phyloP scores from a whole-genome alignment of 305 asterid genomes.

The Fraxinus platypoda region DNA sequence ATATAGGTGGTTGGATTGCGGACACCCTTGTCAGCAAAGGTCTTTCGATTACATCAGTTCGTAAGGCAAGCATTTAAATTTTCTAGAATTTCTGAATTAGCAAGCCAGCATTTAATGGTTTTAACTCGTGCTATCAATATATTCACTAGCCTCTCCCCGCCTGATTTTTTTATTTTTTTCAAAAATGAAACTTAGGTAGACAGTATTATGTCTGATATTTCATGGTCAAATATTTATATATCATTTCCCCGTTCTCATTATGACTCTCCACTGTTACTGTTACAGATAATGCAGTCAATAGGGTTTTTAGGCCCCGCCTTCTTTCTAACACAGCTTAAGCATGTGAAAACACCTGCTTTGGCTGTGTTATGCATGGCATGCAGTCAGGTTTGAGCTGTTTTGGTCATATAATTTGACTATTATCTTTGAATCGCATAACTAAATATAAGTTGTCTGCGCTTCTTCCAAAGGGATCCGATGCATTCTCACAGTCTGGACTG shows the following conservation, averaged over 20 bases:
- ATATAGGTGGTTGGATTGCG: slow-evolving; percentile 63
- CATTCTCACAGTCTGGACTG: slow-evolving; percentile 96
- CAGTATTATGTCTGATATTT: slow-evolving; percentile 10
- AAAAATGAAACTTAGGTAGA: neutral
- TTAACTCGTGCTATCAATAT: slow-evolving; percentile 7
- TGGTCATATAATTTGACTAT: slow-evolving; percentile 7
- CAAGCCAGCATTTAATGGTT: neutral
- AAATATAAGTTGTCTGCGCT: neutral
- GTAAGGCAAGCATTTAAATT: slow-evolving; percentile 56
- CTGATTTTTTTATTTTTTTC: neutral
- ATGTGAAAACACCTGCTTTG: slow-evolving; percentile 81
- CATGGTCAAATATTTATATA: neutral
- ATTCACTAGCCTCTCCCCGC: neutral
- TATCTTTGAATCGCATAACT: slow-evolving; percentile 1
- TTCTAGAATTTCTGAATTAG: slow-evolving; percentile 8
- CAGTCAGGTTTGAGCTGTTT: slow-evolving; percentile 69
- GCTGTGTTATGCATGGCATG: slow-evolving; percentile 98
- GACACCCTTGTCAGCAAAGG: slow-evolving; percentile 57
- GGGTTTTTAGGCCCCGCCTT: slow-evolving; percentile 97
- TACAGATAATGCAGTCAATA: slow-evolving; percentile 90
- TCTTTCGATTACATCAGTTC: slow-evolving; percentile 59
- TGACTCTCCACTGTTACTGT: slow-evolving; percentile 17
- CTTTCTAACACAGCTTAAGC: slow-evolving; percentile 75
- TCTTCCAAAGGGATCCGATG: slow-evolving; percentile 79
- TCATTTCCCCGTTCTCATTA: neutral